Evolutionary conservation across 73 alveolate species (phyloP).

Genomic region (Paraurostyla sp.): DNA sequence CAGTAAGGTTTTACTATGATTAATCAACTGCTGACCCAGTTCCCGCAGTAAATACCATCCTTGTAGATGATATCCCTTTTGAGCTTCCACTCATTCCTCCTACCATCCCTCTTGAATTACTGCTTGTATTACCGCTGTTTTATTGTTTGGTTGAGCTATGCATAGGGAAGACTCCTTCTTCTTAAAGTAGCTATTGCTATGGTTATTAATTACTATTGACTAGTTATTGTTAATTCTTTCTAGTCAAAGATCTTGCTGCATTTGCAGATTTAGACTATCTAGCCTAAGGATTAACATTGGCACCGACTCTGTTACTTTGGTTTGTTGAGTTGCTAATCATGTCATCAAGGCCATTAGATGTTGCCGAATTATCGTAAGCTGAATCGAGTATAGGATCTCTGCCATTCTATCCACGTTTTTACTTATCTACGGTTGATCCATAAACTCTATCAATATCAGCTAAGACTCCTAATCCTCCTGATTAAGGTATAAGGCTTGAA

Average conservation of each 20-base stretch:
- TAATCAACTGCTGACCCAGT: background rate
- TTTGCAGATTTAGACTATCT: slow-evolving; percentile 34
- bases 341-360: too few relatives aligned
- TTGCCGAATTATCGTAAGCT: too few relatives aligned
- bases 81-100: background rate
- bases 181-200: background rate
- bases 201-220: too few relatives aligned
- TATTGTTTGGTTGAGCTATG: slow-evolving; percentile 32
- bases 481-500: slow-evolving; percentile 30
- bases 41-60: slow-evolving; percentile 17
- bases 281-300: background rate
- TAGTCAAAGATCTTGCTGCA: slow-evolving; percentile 39
- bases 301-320: background rate
- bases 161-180: slow-evolving; percentile 23
- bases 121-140: background rate
- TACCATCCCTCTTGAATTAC: background rate
- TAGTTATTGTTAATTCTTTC: slow-evolving; percentile 23
- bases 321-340: too few relatives aligned
- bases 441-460: slow-evolving; percentile 60
- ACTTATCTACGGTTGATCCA: background rate
- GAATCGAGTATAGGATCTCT: too few relatives aligned
- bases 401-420: too few relatives aligned
- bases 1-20: slow-evolving; percentile 40
- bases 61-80: background rate
- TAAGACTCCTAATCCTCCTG: slow-evolving; percentile 70